Conservation (phyloP, 2,329 filamentous ascomycete genomes). For the Ophiocordyceps camponoti-saundersi region DNA sequence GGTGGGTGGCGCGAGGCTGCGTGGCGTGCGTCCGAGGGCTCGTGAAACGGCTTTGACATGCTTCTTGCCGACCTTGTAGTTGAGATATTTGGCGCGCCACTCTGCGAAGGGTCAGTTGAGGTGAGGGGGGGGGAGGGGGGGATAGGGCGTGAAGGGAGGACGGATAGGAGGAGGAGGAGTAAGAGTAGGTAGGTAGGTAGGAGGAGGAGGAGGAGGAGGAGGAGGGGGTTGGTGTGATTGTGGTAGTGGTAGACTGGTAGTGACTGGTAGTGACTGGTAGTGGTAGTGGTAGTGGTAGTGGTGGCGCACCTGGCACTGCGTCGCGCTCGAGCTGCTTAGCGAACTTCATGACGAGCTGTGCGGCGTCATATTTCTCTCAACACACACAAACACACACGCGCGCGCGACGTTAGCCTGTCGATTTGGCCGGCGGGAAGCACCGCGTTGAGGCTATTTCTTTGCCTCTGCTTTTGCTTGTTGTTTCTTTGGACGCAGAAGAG, state of each 20-base stretch:
- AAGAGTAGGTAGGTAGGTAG: slow-evolving; percentile 1
- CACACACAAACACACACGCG: no score
- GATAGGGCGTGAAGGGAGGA: slow-evolving; percentile 1
- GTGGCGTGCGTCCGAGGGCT: slow-evolving; percentile 47
- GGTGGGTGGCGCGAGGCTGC: slow-evolving; percentile 18
- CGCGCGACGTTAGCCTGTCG: no score
- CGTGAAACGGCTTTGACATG: slow-evolving; percentile 69
- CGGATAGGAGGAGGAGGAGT: not conserved
- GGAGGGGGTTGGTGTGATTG: not conserved
- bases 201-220: not conserved
- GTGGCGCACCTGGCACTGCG: slow-evolving; percentile 53
- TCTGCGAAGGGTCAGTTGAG: slow-evolving; percentile 26
- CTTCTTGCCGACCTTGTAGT: slow-evolving; percentile 94
- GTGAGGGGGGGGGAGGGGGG: not conserved
- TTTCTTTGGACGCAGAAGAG: no score
- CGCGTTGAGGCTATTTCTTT: no score
- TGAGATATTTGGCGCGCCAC: slow-evolving; percentile 86
- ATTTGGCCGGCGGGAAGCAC: no score
- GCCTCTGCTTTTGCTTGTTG: no score
- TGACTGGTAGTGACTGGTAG: not conserved
- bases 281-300: not conserved
- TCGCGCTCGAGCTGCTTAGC: slow-evolving; percentile 7
- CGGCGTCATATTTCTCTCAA: no score
- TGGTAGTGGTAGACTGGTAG: slow-evolving; percentile 1
- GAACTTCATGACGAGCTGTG: slow-evolving; percentile 4